A percentile compares a stretch with the other conserved stretches of the same genome.
Conservation (phyloP, 2,329 filamentous ascomycete genomes). For the Huntiella omanensis region DNA sequence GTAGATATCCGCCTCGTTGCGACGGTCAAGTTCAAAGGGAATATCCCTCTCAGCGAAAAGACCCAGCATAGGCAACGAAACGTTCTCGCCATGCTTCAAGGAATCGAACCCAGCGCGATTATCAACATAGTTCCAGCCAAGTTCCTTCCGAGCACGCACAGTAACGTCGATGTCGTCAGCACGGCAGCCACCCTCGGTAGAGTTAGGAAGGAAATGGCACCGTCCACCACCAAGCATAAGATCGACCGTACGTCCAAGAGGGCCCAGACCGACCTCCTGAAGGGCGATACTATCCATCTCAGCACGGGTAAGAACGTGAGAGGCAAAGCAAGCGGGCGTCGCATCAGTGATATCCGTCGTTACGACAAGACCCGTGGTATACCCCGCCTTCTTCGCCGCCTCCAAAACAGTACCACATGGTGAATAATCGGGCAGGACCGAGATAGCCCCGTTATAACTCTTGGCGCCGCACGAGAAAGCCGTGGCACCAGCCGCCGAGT, state of each 20-base stretch:
- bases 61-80: conserved; percentile 65
- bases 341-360: conserved; percentile 92
- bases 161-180: conserved; percentile 60
- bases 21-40: conserved; percentile 83
- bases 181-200: conserved; percentile 63
- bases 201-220: conserved; percentile 82
- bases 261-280: conserved; percentile 78
- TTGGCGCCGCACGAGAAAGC: conserved; percentile 86
- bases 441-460: conserved; percentile 94
- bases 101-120: conserved; percentile 57
- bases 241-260: conserved; percentile 73
- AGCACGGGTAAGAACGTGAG: conserved; percentile 60
- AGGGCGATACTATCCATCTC: conserved; percentile 84
- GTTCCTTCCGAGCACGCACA: conserved; percentile 50
- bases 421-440: conserved; percentile 63
- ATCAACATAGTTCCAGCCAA: conserved; percentile 62
- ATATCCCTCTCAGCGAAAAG: conserved; percentile 70
- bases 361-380: conserved; percentile 82
- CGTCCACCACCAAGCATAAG: conserved; percentile 82
- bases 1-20: conserved; percentile 58
- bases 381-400: conserved; percentile 80
- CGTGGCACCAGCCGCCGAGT: conserved; percentile 91
- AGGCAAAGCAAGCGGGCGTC: conserved; percentile 85
- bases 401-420: conserved; percentile 88
- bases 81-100: conserved; percentile 45